Conservation (phyloP, 495 filamentous ascomycete genomes). For the Penicillium malachiteum region DNA sequence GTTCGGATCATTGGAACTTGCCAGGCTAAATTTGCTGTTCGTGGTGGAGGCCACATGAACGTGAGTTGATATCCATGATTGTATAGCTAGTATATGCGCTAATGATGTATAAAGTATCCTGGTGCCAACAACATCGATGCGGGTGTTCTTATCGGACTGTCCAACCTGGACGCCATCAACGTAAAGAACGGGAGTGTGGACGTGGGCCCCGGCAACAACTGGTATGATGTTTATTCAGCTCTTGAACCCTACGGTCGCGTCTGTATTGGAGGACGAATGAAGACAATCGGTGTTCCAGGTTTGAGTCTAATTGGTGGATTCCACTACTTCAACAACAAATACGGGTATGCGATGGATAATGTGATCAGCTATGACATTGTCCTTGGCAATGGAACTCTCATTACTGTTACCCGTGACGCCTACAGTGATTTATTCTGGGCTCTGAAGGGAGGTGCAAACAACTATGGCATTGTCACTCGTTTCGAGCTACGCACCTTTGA, state of each 20-base stretch:
- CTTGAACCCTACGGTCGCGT: conserved; percentile 36
- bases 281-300: conserved; percentile 42
- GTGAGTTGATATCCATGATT: conserved; percentile 9
- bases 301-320: conserved; percentile 34
- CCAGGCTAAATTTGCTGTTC: conserved; percentile 37
- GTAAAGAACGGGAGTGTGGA: conserved; percentile 19
- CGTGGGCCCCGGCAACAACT: conserved; percentile 40
- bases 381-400: conserved; percentile 29
- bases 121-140: conserved; percentile 33
- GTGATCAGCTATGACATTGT: conserved; percentile 30
- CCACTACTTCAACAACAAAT: conserved; percentile 41
- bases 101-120: conserved; percentile 17
- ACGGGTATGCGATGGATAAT: conserved; percentile 47
- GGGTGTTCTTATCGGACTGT: conserved; percentile 24
- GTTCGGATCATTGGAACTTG: conserved; percentile 18
- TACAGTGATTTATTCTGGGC: conserved; percentile 40
- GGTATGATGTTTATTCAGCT: conserved; percentile 39
- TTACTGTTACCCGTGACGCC: conserved; percentile 19
- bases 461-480: conserved; percentile 45
- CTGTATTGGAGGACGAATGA: conserved; percentile 34
- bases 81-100: background rate
- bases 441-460: conserved; percentile 41
- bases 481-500: conserved; percentile 46
- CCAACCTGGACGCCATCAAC: conserved; percentile 13
- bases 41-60: conserved; percentile 37